Conservation (phyloP, 1,284 basidiomycete species). For the Inonotus hispidus region DNA sequence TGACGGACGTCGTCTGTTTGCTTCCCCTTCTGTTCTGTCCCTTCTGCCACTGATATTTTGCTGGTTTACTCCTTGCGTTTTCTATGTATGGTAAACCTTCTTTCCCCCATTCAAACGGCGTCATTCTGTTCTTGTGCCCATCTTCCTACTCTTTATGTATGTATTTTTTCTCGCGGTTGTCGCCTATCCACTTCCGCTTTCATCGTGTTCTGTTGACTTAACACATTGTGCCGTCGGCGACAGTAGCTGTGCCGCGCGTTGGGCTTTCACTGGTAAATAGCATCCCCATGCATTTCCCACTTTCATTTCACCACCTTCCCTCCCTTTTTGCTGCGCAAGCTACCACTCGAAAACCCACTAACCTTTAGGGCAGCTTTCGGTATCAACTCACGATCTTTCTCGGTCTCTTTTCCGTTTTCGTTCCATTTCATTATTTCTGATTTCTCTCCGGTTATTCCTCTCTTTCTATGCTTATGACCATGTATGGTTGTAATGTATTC, state of each 20-base stretch:
- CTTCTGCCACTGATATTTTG: background rate
- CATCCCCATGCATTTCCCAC: background rate
- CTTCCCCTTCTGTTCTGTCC: background rate
- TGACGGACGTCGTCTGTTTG: background rate
- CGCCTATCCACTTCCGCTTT: background rate
- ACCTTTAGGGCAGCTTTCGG: background rate
- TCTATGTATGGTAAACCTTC: background rate
- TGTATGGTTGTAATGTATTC: background rate
- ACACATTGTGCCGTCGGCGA: background rate
- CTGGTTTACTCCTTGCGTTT: background rate
- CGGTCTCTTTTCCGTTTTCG: conserved; percentile 4
- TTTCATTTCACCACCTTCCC: background rate
- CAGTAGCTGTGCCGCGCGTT: background rate
- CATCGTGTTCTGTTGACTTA: too few species aligned
- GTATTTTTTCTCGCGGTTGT: background rate
- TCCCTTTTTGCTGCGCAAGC: background rate
- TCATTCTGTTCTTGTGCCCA: background rate
- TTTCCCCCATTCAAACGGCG: background rate
- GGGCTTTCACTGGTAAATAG: background rate
- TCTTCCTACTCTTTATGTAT: background rate
- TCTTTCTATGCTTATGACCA: conserved; percentile 12
- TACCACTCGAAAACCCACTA: background rate
- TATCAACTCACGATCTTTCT: background rate
- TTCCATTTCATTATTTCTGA: background rate
- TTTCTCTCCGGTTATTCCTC: background rate